Evolutionary conservation across 2,329 filamentous ascomycete species (phyloP).

Genomic region (Seiridium unicorne): DNA sequence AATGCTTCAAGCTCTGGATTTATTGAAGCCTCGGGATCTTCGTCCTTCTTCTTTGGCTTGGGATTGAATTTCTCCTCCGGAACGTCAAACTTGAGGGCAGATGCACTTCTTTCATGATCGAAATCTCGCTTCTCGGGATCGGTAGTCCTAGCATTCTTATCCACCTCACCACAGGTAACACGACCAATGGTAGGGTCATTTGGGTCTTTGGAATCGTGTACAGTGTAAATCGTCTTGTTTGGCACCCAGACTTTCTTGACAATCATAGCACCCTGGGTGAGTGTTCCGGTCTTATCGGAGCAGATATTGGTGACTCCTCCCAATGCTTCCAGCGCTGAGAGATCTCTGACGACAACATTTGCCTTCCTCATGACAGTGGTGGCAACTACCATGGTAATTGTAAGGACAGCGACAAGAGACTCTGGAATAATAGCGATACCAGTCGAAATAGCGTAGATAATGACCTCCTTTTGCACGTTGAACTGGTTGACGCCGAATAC

Average conservation of each 20-base stretch:
- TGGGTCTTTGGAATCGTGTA: slow-evolving; percentile 60
- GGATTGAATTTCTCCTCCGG: slow-evolving; percentile 53
- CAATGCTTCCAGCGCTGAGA: slow-evolving; percentile 66
- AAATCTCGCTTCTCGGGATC: slow-evolving; percentile 50
- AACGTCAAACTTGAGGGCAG: slow-evolving; percentile 61
- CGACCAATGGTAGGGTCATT: slow-evolving; percentile 59
- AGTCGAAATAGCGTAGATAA: slow-evolving; percentile 57
- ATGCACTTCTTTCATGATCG: slow-evolving; percentile 58
- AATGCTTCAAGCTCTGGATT: slow-evolving; percentile 51
- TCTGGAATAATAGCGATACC: slow-evolving; percentile 64
- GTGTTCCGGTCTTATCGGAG: slow-evolving; percentile 71
- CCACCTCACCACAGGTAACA: slow-evolving; percentile 34
- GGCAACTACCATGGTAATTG: slow-evolving; percentile 68
- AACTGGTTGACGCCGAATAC: slow-evolving; percentile 59
- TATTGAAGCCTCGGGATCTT: slow-evolving; percentile 36
- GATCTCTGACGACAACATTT: slow-evolving; percentile 64
- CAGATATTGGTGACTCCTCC: slow-evolving; percentile 72
- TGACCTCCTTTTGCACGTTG: slow-evolving; percentile 47
- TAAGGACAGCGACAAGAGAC: slow-evolving; percentile 66
- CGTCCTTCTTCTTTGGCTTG: slow-evolving; percentile 32
- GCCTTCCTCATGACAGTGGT: slow-evolving; percentile 64
- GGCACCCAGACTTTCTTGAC: slow-evolving; percentile 67
- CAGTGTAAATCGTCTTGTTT: slow-evolving; percentile 52
- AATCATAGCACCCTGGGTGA: slow-evolving; percentile 69
- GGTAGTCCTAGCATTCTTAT: slow-evolving; percentile 24